Evolutionary conservation across 768 basidiomycete species (phyloP), one percentile per base, ranked within the genome.

Genomic region (Galerina marginata): DNA sequence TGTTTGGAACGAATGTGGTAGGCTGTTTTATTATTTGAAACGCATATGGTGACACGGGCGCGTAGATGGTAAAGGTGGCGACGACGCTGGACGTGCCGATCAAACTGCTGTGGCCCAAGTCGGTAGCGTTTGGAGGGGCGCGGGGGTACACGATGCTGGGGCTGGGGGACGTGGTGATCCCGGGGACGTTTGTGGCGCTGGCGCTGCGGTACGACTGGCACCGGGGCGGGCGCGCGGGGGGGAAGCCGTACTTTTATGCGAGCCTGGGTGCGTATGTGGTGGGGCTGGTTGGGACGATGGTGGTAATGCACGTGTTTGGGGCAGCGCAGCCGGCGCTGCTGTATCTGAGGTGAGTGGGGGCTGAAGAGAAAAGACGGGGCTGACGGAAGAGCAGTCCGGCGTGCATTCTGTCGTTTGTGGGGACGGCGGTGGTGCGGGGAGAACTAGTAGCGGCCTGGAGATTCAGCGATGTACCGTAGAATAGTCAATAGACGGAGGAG

Each of bases 21-120:
- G 71, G 90, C 79, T 33, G 40, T 16, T 52, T 55, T 14, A 47
- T 42, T 10, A 25, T 23, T 47, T 20, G 20, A 20, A 20, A 20
- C 20, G 20, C 20, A 20, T 20, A 20, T 20, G 20, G 20, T 20
- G 20, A 20, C 20, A 20, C 20, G 20, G 40, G 16, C 39, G 56
- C 23, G 29, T 67, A 94, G 92, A 98, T 98, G 96, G 88, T 96
- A 23, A 88, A 88, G 65, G 96, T 99, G 2, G 96, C 96, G 1
- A 95, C 90, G 20, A 86, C 81, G 42, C 83, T 98, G 37, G 94
- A 99, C 67, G 88, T 91, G 26, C 96, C 96, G 16, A 96, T 99
- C 77, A 98, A 97, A 75, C 81, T 99, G 36, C 79, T 96, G 39
- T 94, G 90, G 87, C 88, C 93, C 0, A 93, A 92, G 69, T 88